These are phyloP conservation scores for Amylocarpus encephaloides DNA, from an alignment of 2,329 filamentous ascomycete genomes.

Conservation along the genomic window DNA sequence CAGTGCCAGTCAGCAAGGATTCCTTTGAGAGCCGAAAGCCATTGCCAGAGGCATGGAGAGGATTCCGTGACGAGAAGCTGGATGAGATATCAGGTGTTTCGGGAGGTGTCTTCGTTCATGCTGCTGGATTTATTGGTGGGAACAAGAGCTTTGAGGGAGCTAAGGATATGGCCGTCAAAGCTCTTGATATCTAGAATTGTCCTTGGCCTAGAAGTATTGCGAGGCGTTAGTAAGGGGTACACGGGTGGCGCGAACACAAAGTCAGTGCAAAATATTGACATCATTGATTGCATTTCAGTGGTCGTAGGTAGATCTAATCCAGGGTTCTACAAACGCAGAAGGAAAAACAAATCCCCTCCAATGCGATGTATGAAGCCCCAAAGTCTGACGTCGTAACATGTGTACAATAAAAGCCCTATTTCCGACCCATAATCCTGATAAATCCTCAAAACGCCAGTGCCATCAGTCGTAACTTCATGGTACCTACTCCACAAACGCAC, in stretches of 20 bases:
- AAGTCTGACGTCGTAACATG: conserved; percentile 16
- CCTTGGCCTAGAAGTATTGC: conserved; percentile 16
- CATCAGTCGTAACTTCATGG: conserved; percentile 17
- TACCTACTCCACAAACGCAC: conserved; percentile 3
- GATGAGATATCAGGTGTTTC: conserved; percentile 62
- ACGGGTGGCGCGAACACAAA: conserved; percentile 1
- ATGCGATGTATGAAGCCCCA: conserved; percentile 3
- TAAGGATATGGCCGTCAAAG: conserved; percentile 76
- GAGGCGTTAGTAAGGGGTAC: conserved; percentile 18
- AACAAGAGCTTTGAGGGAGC: conserved; percentile 88
- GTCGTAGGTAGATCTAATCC: not conserved
- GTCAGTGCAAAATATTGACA: not conserved
- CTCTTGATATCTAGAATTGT: conserved; percentile 40
- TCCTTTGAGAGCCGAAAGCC: conserved; percentile 91
- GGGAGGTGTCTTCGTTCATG: conserved; percentile 88
- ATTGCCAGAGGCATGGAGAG: conserved; percentile 85
- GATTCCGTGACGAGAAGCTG: conserved; percentile 78
- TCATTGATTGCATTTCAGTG: not conserved
- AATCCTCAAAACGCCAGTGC: conserved; percentile 23
- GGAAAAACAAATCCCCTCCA: conserved; percentile 4
- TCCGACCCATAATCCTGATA: conserved; percentile 13
- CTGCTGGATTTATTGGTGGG: conserved; percentile 91
- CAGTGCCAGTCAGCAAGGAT: conserved; percentile 76
- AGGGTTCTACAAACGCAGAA: conserved; percentile 1
- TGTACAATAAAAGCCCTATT: conserved; percentile 20